phyloP scores from a whole-genome alignment of 2,329 filamentous ascomycete genomes.

The Alternaria arbusti region DNA sequence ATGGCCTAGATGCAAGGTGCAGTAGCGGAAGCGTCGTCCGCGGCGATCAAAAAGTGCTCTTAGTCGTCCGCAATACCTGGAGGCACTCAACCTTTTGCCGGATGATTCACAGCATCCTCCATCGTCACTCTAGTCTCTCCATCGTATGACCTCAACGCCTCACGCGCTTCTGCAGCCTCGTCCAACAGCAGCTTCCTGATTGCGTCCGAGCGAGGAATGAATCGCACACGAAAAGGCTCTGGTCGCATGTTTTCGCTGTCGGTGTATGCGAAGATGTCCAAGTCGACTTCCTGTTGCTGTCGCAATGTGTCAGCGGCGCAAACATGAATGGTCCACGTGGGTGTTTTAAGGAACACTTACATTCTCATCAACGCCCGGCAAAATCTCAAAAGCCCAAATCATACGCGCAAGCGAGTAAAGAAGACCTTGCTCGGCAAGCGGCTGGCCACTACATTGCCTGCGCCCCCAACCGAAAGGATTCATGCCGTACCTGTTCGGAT shows the following conservation, averaged over 20 bases:
- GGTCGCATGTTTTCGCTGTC: background rate
- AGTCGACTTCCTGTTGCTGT: background rate
- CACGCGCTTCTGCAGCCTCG: background rate
- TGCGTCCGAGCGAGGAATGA: background rate
- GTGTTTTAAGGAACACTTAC: background rate
- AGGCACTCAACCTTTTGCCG: too few relatives aligned
- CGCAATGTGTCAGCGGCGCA: background rate
- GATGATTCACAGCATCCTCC: background rate
- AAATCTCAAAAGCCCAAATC: background rate
- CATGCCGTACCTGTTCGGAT: background rate
- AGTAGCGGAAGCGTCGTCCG: too few relatives aligned
- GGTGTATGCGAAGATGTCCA: background rate
- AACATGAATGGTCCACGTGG: rapidly evolving
- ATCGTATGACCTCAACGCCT: background rate
- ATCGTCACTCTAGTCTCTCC: background rate
- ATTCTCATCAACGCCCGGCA: background rate
- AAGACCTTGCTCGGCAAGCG: background rate
- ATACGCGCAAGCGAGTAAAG: background rate
- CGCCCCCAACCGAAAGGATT: background rate
- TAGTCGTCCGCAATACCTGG: too few relatives aligned
- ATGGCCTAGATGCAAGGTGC: too few relatives aligned
- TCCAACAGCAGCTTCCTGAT: background rate
- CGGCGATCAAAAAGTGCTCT: too few relatives aligned
- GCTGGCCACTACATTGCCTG: background rate
- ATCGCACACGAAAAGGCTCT: background rate